Base-by-base conservation (phyloP, 257 asterid species). In the Eucommia ulmoides region DNA sequence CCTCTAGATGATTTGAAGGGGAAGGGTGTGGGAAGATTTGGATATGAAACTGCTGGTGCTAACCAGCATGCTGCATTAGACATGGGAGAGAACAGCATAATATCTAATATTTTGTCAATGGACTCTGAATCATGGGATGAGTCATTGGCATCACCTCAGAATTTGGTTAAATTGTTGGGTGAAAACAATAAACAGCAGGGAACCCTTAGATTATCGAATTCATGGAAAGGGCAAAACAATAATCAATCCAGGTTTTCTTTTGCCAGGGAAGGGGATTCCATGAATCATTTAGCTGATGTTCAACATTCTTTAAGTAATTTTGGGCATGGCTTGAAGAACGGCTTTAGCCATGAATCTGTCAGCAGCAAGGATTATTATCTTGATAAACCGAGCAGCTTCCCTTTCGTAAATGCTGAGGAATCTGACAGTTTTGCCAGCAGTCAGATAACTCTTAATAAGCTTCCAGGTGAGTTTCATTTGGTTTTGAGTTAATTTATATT, bases 231-330 rank as follows among this genome's bases (percentile, higher is more conserved):
- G 59, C 88, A 75, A 59, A 79, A 60, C 41, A 75, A 74, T 71
- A 75, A 55, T 62, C 95, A 86, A 51, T 91, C 98, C 21, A 80
- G 94, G 75, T 91, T 91, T 68, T 79, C 94, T 49, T 91, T 86
- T 74, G 98, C 98, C 22, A 73, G 98, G 73, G 98, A 81, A 63
- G 92, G 66, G 63, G 86, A 78, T 20, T 55, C 64, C 45, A 53
- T 49, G 51, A 50, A 56, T 44, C 79, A 61, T 23, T 65, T 54
- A 17, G 61, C 74, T 47, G 67, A 64, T 52, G 65, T 59, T 60
- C 81, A 75, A 52, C 73, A 74, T 50, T 58, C 82, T 22, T 41
- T 49, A 26, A 56, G 64, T 61, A 63, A 65, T 51, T 59, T 49
- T 50, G 86, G 71, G 22, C 76, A 79, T 49, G 67, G 66, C 57